phyloP scores from a whole-genome alignment of 768 basidiomycete species.

The Boletus reticuloceps region DNA sequence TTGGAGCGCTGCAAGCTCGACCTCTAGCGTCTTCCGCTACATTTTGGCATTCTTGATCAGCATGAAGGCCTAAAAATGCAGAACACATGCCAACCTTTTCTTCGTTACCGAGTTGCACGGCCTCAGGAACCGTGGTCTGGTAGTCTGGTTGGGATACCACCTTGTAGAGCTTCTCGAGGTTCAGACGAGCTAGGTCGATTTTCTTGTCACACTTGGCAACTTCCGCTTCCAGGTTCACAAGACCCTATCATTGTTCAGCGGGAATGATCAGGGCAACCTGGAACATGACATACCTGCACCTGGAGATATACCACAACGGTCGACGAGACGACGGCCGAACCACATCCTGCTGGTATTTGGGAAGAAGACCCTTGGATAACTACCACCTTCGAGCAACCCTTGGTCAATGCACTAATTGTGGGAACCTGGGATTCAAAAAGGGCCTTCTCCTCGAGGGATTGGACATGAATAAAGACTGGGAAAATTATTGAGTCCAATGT shows the following conservation, averaged over 20 bases:
- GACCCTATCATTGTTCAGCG: slow-evolving; percentile 56
- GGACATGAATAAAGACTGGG: slow-evolving; percentile 70
- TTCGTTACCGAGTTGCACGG: slow-evolving; percentile 68
- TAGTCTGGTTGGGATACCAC: slow-evolving; percentile 73
- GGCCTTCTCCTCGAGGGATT: slow-evolving; percentile 56
- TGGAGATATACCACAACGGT: slow-evolving; percentile 78
- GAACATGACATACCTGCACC: slow-evolving; percentile 61
- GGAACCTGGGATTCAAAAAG: slow-evolving; percentile 71
- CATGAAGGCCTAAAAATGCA: too few relatives aligned
- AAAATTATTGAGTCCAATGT: slow-evolving; percentile 1
- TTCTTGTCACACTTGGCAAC: slow-evolving; percentile 91
- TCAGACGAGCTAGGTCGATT: slow-evolving; percentile 64
- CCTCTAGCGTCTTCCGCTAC: slow-evolving; percentile 49
- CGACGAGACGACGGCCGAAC: slow-evolving; percentile 73
- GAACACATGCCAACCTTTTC: slow-evolving; percentile 61
- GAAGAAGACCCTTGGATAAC: slow-evolving; percentile 55
- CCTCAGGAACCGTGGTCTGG: slow-evolving; percentile 72
- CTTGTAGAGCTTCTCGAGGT: slow-evolving; percentile 76
- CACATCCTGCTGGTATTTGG: slow-evolving; percentile 82
- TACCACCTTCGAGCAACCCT: slow-evolving; percentile 77
- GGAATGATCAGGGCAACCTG: neutral
- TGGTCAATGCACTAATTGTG: slow-evolving; percentile 80
- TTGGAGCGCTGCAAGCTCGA: slow-evolving; percentile 73
- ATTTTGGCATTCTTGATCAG: neutral
- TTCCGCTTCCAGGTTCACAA: slow-evolving; percentile 86